A percentile compares a stretch with the other conserved stretches of the same genome.
Conservation (phyloP, 148 eudicot species). For the Dianthus caryophyllus region DNA sequence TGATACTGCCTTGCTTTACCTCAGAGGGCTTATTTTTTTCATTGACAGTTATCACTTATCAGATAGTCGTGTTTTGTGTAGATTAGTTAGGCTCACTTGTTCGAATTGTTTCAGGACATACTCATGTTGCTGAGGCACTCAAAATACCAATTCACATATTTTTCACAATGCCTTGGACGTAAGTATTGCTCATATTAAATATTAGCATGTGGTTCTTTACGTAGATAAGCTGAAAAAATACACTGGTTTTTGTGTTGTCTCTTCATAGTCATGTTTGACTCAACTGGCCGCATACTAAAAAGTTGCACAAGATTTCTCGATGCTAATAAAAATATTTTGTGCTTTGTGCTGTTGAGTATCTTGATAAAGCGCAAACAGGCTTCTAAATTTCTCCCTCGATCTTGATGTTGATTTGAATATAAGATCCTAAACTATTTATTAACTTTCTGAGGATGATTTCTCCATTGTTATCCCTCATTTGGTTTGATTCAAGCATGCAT, state of each 20-base stretch:
- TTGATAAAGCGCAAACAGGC: not conserved
- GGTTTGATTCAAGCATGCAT: not conserved
- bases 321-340: not conserved
- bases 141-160: constrained; percentile 82
- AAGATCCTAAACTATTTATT: not conserved
- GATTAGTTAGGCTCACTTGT: constrained; percentile 1
- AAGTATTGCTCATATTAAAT: constrained; percentile 35
- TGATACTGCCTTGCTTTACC: not conserved
- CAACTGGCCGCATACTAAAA: not conserved
- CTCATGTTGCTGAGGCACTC: constrained; percentile 90
- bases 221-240: not conserved
- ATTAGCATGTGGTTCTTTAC: not conserved
- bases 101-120: constrained; percentile 58
- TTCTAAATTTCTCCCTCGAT: not conserved
- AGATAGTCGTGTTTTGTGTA: not conserved
- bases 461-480: not conserved
- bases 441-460: not conserved
- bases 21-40: not conserved
- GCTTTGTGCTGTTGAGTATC: not conserved
- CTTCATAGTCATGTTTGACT: not conserved
- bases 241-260: not conserved
- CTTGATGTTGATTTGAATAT: not conserved
- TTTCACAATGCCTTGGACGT: constrained; percentile 99
- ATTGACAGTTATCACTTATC: not conserved
- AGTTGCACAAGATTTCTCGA: not conserved